Percentiles rank a stretch among this genome's conserved stretches.
Conservation (phyloP, 2,329 filamentous ascomycete species). For the Colletotrichum sp. region DNA sequence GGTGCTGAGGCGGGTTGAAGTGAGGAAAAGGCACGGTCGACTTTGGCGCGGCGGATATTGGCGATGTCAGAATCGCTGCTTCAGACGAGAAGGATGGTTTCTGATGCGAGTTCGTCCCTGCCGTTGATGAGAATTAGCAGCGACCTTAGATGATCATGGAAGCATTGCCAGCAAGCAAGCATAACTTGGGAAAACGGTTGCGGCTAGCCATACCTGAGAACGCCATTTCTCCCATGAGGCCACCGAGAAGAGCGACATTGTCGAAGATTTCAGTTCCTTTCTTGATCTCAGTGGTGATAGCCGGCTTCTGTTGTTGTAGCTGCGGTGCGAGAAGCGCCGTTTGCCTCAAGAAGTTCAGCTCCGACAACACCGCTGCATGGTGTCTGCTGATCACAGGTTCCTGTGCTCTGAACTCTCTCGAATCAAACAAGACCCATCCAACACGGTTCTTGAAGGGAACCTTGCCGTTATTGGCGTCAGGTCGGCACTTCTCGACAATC, state of each 20-base stretch:
- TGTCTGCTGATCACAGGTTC: slow-evolving; percentile 31
- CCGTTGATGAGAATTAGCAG: neutral
- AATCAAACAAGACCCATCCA: slow-evolving; percentile 29
- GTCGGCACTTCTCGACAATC: slow-evolving; percentile 33
- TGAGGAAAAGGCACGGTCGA: neutral
- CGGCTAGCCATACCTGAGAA: neutral
- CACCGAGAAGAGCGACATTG: neutral
- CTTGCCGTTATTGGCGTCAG: slow-evolving; percentile 22
- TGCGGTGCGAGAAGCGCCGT: neutral
- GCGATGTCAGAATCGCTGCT: neutral
- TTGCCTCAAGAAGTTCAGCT: slow-evolving; percentile 29
- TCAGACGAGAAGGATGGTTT: neutral
- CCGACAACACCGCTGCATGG: slow-evolving; percentile 31
- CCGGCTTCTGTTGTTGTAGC: neutral
- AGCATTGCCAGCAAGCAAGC: neutral
- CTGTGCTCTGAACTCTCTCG: slow-evolving; percentile 27
- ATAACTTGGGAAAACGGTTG: neutral
- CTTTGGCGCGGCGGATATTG: neutral
- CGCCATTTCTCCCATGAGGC: neutral
- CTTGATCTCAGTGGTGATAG: neutral
- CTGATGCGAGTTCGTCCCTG: neutral
- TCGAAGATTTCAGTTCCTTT: neutral
- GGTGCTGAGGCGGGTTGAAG: neutral
- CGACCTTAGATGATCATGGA: neutral
- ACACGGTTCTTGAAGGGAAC: slow-evolving; percentile 24